Evolutionary conservation across 306 rosid genomes (phyloP).

Genomic region (Dalbergia cochinchinensis): DNA sequence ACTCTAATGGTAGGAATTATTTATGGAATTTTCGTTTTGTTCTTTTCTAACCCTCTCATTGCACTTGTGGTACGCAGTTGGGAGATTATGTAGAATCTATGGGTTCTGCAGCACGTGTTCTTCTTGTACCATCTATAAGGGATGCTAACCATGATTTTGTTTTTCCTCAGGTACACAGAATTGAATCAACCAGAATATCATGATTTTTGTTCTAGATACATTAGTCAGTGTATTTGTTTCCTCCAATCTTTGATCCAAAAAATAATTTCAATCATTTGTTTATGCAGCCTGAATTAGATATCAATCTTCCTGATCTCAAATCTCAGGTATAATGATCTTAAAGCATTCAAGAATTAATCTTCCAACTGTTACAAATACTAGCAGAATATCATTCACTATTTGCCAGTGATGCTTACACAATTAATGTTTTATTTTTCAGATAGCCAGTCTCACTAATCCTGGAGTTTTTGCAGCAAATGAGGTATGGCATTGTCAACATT

Average conservation of each 20-base stretch:
- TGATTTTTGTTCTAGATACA: slow-evolving; percentile 11
- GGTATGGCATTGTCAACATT: slow-evolving; percentile 58
- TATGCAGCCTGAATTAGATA: slow-evolving; percentile 84
- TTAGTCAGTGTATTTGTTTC: slow-evolving; percentile 37
- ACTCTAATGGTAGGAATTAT: neutral
- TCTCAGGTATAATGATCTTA: slow-evolving; percentile 71
- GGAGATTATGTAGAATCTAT: slow-evolving; percentile 74
- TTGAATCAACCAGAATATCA: slow-evolving; percentile 26
- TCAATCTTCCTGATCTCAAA: slow-evolving; percentile 64
- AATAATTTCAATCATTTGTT: slow-evolving; percentile 45
- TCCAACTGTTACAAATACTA: slow-evolving; percentile 25
- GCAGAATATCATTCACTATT: slow-evolving; percentile 15
- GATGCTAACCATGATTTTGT: slow-evolving; percentile 91
- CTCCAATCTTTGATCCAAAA: slow-evolving; percentile 15
- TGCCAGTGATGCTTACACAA: slow-evolving; percentile 33
- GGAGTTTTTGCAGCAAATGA: slow-evolving; percentile 88
- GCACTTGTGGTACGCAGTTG: slow-evolving; percentile 57
- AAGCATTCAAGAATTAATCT: slow-evolving; percentile 34
- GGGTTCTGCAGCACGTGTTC: slow-evolving; percentile 73
- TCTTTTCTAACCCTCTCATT: slow-evolving; percentile 26
- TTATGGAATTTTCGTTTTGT: slow-evolving; percentile 4
- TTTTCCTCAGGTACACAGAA: slow-evolving; percentile 85
- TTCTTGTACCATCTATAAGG: slow-evolving; percentile 85
- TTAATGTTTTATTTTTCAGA: slow-evolving; percentile 57
- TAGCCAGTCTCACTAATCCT: slow-evolving; percentile 81